A percentile compares a stretch with the other conserved stretches of the same genome.
Conservation (phyloP, 495 filamentous ascomycete genomes). For the Pyronema domesticum region DNA sequence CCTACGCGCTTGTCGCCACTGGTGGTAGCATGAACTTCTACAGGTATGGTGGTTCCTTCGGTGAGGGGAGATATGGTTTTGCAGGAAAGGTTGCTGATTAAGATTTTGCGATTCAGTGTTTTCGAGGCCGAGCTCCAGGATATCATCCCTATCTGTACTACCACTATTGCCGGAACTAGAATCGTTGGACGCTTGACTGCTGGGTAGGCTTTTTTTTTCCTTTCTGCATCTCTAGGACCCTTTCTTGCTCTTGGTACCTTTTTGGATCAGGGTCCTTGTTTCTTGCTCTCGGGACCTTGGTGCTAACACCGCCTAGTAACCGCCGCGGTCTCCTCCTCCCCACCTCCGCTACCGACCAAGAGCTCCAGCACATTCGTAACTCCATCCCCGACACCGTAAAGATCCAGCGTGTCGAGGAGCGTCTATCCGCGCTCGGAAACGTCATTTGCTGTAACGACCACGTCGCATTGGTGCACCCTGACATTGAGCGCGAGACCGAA, state of each 20-base stretch:
- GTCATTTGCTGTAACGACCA: slow-evolving; percentile 95
- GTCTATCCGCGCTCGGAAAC: slow-evolving; percentile 86
- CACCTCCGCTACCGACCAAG: slow-evolving; percentile 91
- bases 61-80: not conserved
- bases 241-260: not conserved
- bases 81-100: slow-evolving; percentile 2
- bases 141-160: slow-evolving; percentile 91
- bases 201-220: slow-evolving; percentile 42
- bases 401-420: slow-evolving; percentile 89
- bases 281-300: not conserved
- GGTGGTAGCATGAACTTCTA: slow-evolving; percentile 98
- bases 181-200: slow-evolving; percentile 91
- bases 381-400: slow-evolving; percentile 74
- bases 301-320: slow-evolving; percentile 39
- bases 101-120: slow-evolving; percentile 28
- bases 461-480: slow-evolving; percentile 83
- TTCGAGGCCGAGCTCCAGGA: slow-evolving; percentile 97
- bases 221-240: not conserved
- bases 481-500: slow-evolving; percentile 88
- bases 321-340: slow-evolving; percentile 91
- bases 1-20: slow-evolving; percentile 79
- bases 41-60: slow-evolving; percentile 32
- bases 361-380: slow-evolving; percentile 91
- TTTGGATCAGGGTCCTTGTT: not conserved
- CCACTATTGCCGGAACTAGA: slow-evolving; percentile 89